Base-by-base conservation (phyloP, 2,329 filamentous ascomycete species). In the Colletotrichum sidae region DNA sequence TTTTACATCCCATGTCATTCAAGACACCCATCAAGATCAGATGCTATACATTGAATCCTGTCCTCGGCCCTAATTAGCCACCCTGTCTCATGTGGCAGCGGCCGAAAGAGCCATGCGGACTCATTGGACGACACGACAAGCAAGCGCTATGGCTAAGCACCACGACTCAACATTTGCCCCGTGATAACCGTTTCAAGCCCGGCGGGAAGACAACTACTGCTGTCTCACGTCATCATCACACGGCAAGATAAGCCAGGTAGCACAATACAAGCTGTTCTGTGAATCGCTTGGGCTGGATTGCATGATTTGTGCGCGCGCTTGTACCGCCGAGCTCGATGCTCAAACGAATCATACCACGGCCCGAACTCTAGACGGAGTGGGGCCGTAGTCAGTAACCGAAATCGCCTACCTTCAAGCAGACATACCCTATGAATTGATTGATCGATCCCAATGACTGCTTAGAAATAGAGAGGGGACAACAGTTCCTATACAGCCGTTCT, bases 71-170 rank as follows among this genome's bases (percentile, higher is more conserved):
- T 49, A 56, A 41, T 51, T 62, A 37, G 46, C 47, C 49, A 25
- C 42, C 47, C 25, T 47, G 62, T 65, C 58, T 56, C 58, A 56
- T 62, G 58, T 56, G 41, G 33, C 55, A 60, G 44, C 58, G 52
- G 58, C 58, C 37, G 58, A 33, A 57, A 52, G 46, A 62, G 15
- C 35, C 62, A 42, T 17, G 35, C 33, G 25, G 45, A 37, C 39
- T 37, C 11, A 61, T 61, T 46, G 57, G 57, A 55, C n/a, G 45
- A 41, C 17, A 15, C 17, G 25, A 15, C 15, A 42, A n/a, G 47
- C 58, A 35, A 52, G 51, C 46, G 62, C 62, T 62, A 52, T 51
- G 39, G 45, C 46, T 34, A 25, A 44, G 58, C 39, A 56, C 62
- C 63, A 42, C 46, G 42, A 56, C 46, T 53, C 47, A 5, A 38